Base-by-base conservation (phyloP, 345 rosid species). In the Pistacia atlantica region DNA sequence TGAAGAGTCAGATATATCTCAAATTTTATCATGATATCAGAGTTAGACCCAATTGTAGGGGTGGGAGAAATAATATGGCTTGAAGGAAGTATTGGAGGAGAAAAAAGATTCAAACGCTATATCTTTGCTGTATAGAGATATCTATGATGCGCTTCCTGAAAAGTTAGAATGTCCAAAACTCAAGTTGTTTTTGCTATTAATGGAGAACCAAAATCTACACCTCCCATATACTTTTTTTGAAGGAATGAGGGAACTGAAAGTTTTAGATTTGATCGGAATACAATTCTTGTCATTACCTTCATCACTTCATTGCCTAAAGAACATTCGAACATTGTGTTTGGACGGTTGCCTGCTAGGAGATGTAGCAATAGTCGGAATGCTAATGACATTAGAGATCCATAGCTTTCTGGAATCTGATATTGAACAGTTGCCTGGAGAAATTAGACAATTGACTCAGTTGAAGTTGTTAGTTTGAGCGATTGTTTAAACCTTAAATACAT, bases 321-420 rank as follows among this genome's bases (percentile, higher is more conserved):
- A 76, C 37, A 78, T 84, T 73, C 57, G 16, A 4, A 78, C 84
- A 0, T 33, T 84, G 13, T 67, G 76, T 22, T 46, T 80, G 55
- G 52, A 83, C 28, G 0, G 0, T 0, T 78, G 80, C 14, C 3
- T 0, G 3, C 7, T 72, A 3, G 51, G 38, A 18, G 74, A 75
- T 17, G 7, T 84, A n/a, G 3, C 18, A 2, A 22, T n/a, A 7
- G 45, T 80, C 3, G 67, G 75, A 58, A 51, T 70, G 42, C 67
- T 80, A 0, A 71, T 25, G 12, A 46, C 56, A 48, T 55, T 75
- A 5, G 67, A 71, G 22, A 17, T 71, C 42, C 72, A 75, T 2
- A 55, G 73, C 42, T 51, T 80, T 14, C 1, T 0, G 1, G 33
- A 7, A 10, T 75, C 73, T 46, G 22, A 46, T 3, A 71, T 84